These are phyloP conservation scores for Canavalia gladiata DNA, from an alignment of 306 rosid species.

Conservation along the genomic window DNA sequence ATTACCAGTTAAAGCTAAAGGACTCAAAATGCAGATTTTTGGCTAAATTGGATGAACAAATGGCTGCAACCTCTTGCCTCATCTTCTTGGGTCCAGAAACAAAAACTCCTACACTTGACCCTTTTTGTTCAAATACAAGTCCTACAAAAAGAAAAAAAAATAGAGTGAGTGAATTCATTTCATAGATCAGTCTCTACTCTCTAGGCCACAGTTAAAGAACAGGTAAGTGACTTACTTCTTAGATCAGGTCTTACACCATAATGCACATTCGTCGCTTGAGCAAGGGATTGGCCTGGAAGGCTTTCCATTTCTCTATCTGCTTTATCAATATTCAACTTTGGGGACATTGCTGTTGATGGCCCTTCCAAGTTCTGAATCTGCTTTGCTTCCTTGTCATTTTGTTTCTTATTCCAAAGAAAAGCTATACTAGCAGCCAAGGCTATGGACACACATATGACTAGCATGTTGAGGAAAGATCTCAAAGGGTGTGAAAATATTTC, in stretches of 20 bases:
- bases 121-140: constrained; percentile 54
- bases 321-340: constrained; percentile 39
- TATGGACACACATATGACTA: constrained; percentile 60
- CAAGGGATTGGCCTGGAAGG: constrained; percentile 59
- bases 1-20: constrained; percentile 79
- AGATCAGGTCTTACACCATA: constrained; percentile 77
- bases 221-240: constrained; percentile 55
- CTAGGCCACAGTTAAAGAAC: background rate
- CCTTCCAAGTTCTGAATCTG: constrained; percentile 63
- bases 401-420: constrained; percentile 61
- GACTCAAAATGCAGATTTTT: constrained; percentile 77
- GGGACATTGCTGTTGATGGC: constrained; percentile 43
- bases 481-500: constrained; percentile 50
- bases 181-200: background rate
- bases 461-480: constrained; percentile 55
- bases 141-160: constrained; percentile 45
- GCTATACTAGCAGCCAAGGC: constrained; percentile 52
- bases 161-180: background rate
- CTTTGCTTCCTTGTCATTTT: constrained; percentile 46
- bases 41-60: constrained; percentile 67
- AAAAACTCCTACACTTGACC: constrained; percentile 65
- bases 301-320: constrained; percentile 69
- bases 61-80: constrained; percentile 77
- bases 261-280: constrained; percentile 62
- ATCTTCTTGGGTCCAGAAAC: constrained; percentile 73